Base-by-base conservation (phyloP, 768 basidiomycete species). In the Xerocomus potaroensis region DNA sequence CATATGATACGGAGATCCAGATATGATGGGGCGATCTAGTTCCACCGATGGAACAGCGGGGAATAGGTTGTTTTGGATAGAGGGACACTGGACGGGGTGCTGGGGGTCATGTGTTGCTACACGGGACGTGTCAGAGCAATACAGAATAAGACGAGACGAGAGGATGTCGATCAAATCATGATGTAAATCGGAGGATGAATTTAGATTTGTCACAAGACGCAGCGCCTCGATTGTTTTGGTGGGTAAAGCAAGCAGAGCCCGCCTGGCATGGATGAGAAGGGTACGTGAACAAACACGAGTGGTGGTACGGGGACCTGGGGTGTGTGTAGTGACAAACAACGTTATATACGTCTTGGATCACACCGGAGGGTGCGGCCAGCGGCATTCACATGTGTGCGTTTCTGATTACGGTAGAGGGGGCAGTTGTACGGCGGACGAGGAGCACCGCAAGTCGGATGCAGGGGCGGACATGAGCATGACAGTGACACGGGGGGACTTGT, bases 381-480 rank as follows among this genome's bases (percentile, higher is more conserved):
- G 63, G 63, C 64, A 60, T 68, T 60, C 62, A 66, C 64, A 68
- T 62, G 66, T 50, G 55, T 22, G 54, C 48, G 50, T 68, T 66
- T 48, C 56, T 62, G 42, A 64, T 65, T 68, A 65, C 64, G 66
- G 57, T 15, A 41, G 56, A 35, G 46, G 45, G 55, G 60, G 65
- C 45, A 33, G 61, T 54, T 61, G 54, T 59, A 65, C 56, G 65
- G 61, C 58, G 55, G 33, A 50, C 48, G 63, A 62, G 55, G 49
- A 48, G 56, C 23, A 47, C 45, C 51, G 55, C 58, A 5, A 53
- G 60, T 60, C 50, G 43, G 51, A 37, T 49, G 49, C 46, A 48
- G 43, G 53, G 48, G 47, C 47, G 53, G 50, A 60, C 56, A 48
- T 62, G 55, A 46, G 19, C 55, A 45, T 59, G 63, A 61, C 60